A percentile compares a stretch with the other conserved stretches of the same genome.
Conservation (phyloP, 768 basidiomycete species). For the Stropharia rugosoannulata region DNA sequence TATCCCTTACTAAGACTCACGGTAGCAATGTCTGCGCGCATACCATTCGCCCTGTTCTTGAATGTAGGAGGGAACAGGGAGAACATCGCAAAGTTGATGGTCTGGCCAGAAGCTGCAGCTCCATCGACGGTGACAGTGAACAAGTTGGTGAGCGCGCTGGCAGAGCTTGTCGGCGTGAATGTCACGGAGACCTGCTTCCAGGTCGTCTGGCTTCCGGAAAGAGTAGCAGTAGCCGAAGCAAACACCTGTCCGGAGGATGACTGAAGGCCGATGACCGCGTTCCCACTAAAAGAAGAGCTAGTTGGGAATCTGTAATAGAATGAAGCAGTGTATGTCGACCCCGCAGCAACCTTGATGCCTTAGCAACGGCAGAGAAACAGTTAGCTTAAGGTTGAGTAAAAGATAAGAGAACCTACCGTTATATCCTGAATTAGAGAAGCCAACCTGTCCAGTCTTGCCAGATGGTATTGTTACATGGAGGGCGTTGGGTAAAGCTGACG, state of each 20-base stretch:
- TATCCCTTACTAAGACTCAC: background rate
- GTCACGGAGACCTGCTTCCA: constrained; percentile 48
- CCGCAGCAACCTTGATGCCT: constrained; percentile 55
- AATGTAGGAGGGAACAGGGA: constrained; percentile 66
- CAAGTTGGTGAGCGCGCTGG: constrained; percentile 42
- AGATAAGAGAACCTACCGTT: background rate
- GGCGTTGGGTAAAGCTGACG: constrained; percentile 17
- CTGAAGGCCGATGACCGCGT: constrained; percentile 35
- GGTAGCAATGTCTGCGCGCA: constrained; percentile 55
- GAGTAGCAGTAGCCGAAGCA: constrained; percentile 21
- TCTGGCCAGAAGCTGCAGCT: constrained; percentile 34
- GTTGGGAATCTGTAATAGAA: constrained; percentile 42
- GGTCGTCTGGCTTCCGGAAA: constrained; percentile 31
- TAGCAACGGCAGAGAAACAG: background rate
- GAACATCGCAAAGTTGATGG: constrained; percentile 54
- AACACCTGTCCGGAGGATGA: constrained; percentile 41
- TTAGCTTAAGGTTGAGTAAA: background rate
- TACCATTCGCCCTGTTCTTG: constrained; percentile 53
- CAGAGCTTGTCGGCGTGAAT: constrained; percentile 40
- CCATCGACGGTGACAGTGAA: constrained; percentile 54
- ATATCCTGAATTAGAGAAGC: constrained; percentile 16
- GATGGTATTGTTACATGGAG: constrained; percentile 15
- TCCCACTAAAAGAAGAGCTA: constrained; percentile 26
- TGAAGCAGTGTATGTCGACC: constrained; percentile 56
- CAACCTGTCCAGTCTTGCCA: constrained; percentile 16